Evolutionary conservation across 139 green algal genomes (phyloP), one percentile per base, ranked within the genome.

Genomic region (Yamagishiella unicocca): DNA sequence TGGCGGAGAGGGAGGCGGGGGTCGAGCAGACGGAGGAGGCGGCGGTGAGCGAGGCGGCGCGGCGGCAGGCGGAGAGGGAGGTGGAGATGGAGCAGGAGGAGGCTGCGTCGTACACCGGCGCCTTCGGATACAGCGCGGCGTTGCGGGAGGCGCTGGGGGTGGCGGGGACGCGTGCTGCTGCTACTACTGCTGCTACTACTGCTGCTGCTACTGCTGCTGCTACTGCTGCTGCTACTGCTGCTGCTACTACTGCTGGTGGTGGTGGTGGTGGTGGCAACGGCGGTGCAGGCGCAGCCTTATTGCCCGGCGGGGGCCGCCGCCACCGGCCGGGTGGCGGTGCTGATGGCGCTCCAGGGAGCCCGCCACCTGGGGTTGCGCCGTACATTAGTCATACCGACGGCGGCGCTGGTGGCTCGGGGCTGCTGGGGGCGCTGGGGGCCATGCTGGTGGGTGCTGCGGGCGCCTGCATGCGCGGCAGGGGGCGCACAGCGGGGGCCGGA

Each of bases 51-150:
- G n/a, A n/a, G n/a, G n/a, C n/a, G n/a, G n/a, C n/a, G 24, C 38
- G 17, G 70, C 38, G 27, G 40, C 2, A 35, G 72, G 43, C 14
- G 72, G 43, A 72, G 31, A 25, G n/a, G 22, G 38, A 61, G 55
- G 55, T 1, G 14, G 78, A 58, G 1, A 55, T 46, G 61, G 58
- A 33, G 38, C 37, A 73, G 77, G 35, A 0, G 0, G 79, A 85
- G 40, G 79, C 14, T 27, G 61, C 17, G 10, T n/a, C 25, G 61
- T 85, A 85, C 79, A 76, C 40, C 0, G 79, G 79, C 5, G 79
- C 79, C 4, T 40, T n/a, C 10, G 79, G 61, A 21, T 85, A 85
- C 79, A 75, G 40, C 61, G n/a, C n/a, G 5, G 79, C 61, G 1
- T 61, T 85, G 40, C 40, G 31, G 42, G 25, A 4, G 61, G 61